phyloP scores from a whole-genome alignment of 257 asterid genomes.

The Ophiorrhiza pumila region DNA sequence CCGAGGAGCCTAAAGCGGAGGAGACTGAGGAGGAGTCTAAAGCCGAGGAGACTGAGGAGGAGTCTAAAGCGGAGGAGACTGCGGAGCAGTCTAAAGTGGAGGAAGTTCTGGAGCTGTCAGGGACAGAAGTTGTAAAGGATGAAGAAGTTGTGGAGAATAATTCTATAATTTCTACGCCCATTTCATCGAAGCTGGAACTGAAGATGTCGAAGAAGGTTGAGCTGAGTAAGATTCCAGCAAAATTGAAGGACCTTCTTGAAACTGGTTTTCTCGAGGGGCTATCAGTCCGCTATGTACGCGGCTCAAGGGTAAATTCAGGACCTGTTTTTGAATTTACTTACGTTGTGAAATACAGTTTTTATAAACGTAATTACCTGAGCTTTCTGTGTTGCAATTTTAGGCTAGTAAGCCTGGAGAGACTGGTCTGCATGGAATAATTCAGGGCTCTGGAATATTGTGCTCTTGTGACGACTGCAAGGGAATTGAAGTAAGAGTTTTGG shows the following conservation, averaged over 20 bases:
- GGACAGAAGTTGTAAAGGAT: conserved; percentile 13
- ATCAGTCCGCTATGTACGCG: conserved; percentile 55
- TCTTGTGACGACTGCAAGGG: conserved; percentile 67
- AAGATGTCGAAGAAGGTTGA: conserved; percentile 67
- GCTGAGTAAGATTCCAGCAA: conserved; percentile 47
- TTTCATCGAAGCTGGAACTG: conserved; percentile 52
- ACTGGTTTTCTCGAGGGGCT: conserved; percentile 87
- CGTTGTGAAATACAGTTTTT: not conserved
- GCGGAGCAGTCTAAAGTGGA: conserved; percentile 37
- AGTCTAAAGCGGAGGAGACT: conserved; percentile 25
- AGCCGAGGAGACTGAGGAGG: conserved; percentile 26
- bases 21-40: conserved; percentile 31
- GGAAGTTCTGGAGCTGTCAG: conserved; percentile 24
- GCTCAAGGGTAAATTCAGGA: conserved; percentile 49
- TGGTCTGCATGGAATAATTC: conserved; percentile 63
- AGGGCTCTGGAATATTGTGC: conserved; percentile 72
- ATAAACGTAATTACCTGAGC: conserved; percentile 15
- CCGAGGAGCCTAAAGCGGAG: conserved; percentile 29
- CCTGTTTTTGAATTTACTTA: conserved; percentile 1
- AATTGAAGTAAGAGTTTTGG: conserved; percentile 38
- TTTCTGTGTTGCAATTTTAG: conserved; percentile 31
- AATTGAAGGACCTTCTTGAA: conserved; percentile 71
- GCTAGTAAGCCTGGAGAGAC: conserved; percentile 39
- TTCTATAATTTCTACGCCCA: conserved; percentile 23
- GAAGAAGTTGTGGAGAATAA: conserved; percentile 23